Base-by-base conservation (phyloP, 2,329 filamentous ascomycete genomes). In the Byssoonygena ceratinophila region DNA sequence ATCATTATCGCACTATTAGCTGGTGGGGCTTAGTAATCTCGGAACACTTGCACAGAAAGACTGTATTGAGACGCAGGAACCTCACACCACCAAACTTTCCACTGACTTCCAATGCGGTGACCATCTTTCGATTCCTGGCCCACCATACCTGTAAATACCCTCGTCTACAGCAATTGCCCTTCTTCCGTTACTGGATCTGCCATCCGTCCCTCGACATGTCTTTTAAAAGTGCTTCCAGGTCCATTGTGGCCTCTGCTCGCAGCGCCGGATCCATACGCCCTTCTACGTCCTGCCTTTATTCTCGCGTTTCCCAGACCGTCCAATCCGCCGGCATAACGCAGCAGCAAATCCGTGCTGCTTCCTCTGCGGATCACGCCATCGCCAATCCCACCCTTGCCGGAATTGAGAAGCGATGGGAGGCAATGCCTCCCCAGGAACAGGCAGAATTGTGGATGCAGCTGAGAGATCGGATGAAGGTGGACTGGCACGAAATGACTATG, bases 381-480 rank as follows among this genome's bases (percentile, higher is more conserved):
- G 94, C 90, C 68, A 97, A 96, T 78, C 92, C 94, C 63, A 96
- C 88, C 55, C 82, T 98, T 67, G 87, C 88, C 74, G 89, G 94
- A 76, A 97, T 98, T 68, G 92, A 98, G 83, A 96, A 95, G 84
- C 81, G 92, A 78, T 98, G 92, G 92, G 92, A 98, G 78, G 81
- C 78, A 59, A 90, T 97, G 87, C 90, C 91, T 55, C 88, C 92
- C 59, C 89, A 95, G 79, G 92, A 98, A 81, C 92, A 98, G 82
- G 92, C 92, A 62, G 92, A 98, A 70, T 78, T 98, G 65, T 98
- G 92, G 92, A 98, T 98, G 92, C 79, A 85, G 63, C 79, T 98
- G 72, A 83, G 92, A 73, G 92, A 98, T 76, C 85, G 92, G 68
- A 98, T 98, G 92, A 96, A 95, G 86, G 83, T 81, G 65, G 89